phyloP scores from a whole-genome alignment of 1,284 basidiomycete genomes.

The Tilletia setariae region DNA sequence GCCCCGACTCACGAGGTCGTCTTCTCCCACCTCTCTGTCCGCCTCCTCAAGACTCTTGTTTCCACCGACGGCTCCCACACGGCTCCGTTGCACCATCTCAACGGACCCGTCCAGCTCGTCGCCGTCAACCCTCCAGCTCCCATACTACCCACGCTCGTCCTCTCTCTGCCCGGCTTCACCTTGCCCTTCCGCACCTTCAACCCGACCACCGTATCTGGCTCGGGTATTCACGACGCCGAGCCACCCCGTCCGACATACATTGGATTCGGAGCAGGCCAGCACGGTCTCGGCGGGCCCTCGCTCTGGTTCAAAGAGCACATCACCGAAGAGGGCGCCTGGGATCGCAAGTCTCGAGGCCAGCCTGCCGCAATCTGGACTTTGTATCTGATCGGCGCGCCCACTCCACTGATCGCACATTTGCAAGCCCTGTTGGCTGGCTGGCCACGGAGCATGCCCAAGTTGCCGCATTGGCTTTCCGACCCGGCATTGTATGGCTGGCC shows the following conservation, averaged over 20 bases:
- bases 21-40: slow-evolving; percentile 31
- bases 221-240: slow-evolving; percentile 27
- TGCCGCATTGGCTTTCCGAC: slow-evolving; percentile 29
- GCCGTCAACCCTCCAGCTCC: slow-evolving; percentile 29
- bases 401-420: slow-evolving; percentile 26
- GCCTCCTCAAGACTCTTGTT: slow-evolving; percentile 34
- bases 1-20: slow-evolving; percentile 15
- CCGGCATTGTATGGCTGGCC: slow-evolving; percentile 22
- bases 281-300: slow-evolving; percentile 34
- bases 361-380: slow-evolving; percentile 37
- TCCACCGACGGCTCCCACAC: slow-evolving; percentile 22
- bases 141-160: slow-evolving; percentile 31
- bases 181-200: slow-evolving; percentile 36
- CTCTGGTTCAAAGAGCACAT: slow-evolving; percentile 42
- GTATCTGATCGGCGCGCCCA: slow-evolving; percentile 34
- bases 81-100: slow-evolving; percentile 26
- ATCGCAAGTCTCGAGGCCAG: slow-evolving; percentile 26
- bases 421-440: slow-evolving; percentile 28
- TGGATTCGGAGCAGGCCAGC: slow-evolving; percentile 30
- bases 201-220: slow-evolving; percentile 19
- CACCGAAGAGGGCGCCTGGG: slow-evolving; percentile 31
- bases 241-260: slow-evolving; percentile 26
- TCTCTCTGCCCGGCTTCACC: slow-evolving; percentile 27
- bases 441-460: slow-evolving; percentile 17
- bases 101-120: slow-evolving; percentile 29